Evolutionary conservation across 2,329 filamentous ascomycete species (phyloP).

Genomic region (Trichoderma sp.): DNA sequence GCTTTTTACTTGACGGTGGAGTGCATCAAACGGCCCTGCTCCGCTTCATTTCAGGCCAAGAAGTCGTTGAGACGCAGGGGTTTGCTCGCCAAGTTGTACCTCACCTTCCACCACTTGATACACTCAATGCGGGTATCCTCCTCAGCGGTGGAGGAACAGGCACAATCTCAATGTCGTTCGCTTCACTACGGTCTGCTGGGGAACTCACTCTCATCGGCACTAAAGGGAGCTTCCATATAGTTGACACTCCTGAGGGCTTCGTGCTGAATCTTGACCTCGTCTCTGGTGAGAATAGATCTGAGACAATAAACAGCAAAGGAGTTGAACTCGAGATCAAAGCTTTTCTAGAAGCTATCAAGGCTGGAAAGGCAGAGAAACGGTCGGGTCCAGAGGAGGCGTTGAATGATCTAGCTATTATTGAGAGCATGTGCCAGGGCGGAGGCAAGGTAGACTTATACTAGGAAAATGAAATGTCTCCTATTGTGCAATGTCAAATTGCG

Average conservation of each 20-base stretch:
- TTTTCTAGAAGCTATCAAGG: constrained; percentile 6
- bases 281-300: constrained; percentile 10
- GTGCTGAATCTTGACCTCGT: background rate
- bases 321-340: constrained; percentile 20
- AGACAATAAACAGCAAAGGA: constrained; percentile 2
- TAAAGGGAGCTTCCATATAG: constrained; percentile 9
- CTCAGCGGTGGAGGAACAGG: constrained; percentile 15
- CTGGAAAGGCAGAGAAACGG: background rate
- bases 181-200: background rate
- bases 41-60: constrained; percentile 16
- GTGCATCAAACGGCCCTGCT: constrained; percentile 23
- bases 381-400: constrained; percentile 19
- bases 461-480: background rate
- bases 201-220: constrained; percentile 12
- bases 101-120: constrained; percentile 21
- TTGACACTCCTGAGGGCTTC: constrained; percentile 1
- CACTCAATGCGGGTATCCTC: constrained; percentile 13
- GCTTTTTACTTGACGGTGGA: constrained; percentile 21
- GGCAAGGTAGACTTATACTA: constrained; percentile 15
- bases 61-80: constrained; percentile 15
- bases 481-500: background rate
- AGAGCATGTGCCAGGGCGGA: constrained; percentile 18
- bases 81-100: constrained; percentile 18
- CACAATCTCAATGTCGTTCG: constrained; percentile 21
- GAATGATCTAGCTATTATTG: constrained; percentile 21